phyloP scores from a whole-genome alignment of 495 filamentous ascomycete genomes.

The Clohesyomyces aquaticus region DNA sequence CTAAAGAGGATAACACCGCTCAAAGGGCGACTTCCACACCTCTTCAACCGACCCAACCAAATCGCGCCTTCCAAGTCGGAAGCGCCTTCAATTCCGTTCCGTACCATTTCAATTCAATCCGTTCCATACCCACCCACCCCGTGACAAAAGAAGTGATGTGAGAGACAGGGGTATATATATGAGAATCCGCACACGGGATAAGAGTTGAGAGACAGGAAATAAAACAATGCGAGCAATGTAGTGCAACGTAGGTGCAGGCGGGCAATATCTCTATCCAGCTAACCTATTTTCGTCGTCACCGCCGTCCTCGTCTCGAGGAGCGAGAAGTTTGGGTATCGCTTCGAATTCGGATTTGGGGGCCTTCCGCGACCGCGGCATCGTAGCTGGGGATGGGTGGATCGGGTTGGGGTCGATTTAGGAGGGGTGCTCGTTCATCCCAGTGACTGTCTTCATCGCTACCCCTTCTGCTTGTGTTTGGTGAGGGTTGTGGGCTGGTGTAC shows the following conservation, averaged over 20 bases:
- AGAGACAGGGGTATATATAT: slow-evolving; percentile 38
- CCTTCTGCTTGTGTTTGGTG: slow-evolving; percentile 23
- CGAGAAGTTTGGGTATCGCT: slow-evolving; percentile 38
- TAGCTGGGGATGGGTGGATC: slow-evolving; percentile 48
- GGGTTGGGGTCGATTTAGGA: slow-evolving; percentile 16
- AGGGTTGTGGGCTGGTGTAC: slow-evolving; percentile 47
- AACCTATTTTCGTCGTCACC: too few species aligned
- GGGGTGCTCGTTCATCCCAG: slow-evolving; percentile 26
- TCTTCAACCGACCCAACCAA: not conserved
- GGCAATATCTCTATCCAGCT: too few species aligned
- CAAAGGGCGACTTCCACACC: not conserved
- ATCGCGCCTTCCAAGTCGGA: not conserved
- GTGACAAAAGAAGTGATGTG: slow-evolving; percentile 26
- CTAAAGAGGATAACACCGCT: too few species aligned
- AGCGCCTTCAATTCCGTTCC: not conserved
- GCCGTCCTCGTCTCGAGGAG: slow-evolving; percentile 23
- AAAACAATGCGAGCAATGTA: slow-evolving; percentile 1
- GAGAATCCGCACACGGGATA: not conserved
- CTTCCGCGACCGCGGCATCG: slow-evolving; percentile 42
- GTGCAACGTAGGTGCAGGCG: not conserved
- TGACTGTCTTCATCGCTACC: slow-evolving; percentile 25
- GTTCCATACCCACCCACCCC: slow-evolving; percentile 9
- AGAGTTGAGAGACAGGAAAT: not conserved
- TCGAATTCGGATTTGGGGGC: slow-evolving; percentile 35
- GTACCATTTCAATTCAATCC: not conserved